Evolutionary conservation across 1,139 yeast species (phyloP).

Genomic region (Zygoascus meyerae): DNA sequence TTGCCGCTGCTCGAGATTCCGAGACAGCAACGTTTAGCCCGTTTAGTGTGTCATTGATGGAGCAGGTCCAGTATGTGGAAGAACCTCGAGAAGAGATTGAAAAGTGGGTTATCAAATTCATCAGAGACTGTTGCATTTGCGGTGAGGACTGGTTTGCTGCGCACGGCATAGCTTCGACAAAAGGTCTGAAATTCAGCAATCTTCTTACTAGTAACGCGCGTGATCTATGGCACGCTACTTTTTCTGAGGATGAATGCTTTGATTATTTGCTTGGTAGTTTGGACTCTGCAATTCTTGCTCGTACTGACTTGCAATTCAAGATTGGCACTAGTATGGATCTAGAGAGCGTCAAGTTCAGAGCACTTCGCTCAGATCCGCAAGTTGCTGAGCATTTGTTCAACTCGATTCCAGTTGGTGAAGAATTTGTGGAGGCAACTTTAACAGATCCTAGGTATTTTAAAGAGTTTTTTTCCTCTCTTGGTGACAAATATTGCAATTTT

Average conservation of each 20-base stretch:
- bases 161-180: conserved; percentile 10
- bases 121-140: conserved; percentile 31
- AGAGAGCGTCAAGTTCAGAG: conserved; percentile 11
- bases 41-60: conserved; percentile 58
- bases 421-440: neutral
- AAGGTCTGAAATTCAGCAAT: conserved; percentile 3
- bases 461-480: neutral
- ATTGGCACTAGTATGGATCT: conserved; percentile 7
- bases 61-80: conserved; percentile 63
- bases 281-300: conserved; percentile 14
- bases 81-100: conserved; percentile 28
- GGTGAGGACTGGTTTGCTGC: conserved; percentile 24
- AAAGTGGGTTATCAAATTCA: conserved; percentile 47
- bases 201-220: neutral
- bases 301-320: conserved; percentile 17
- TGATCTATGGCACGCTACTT: neutral
- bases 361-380: neutral
- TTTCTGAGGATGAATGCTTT: conserved; percentile 22
- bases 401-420: neutral
- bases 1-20: conserved; percentile 35
- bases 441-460: conserved; percentile 2
- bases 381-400: conserved; percentile 3
- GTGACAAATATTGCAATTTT: neutral
- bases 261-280: conserved; percentile 25
- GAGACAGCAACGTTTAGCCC: conserved; percentile 48